Evolutionary conservation across 2,329 filamentous ascomycete species (phyloP), one percentile per base, ranked within the genome.

Genomic region (Akanthomyces uredinophilus): DNA sequence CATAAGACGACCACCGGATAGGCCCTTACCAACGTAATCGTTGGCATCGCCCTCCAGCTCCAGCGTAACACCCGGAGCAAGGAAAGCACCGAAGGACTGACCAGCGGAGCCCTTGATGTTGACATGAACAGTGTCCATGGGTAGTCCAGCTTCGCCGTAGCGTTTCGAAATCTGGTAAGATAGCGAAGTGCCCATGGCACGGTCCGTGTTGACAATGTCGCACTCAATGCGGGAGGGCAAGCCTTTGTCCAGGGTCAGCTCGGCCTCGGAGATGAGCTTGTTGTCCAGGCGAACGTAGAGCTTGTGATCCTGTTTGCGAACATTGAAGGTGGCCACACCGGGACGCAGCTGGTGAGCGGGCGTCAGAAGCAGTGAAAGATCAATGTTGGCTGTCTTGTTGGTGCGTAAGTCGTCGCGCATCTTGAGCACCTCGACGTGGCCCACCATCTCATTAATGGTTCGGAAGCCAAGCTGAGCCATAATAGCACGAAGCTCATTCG

Each of bases 371-470:
- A 97, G 86, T 47, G 92, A 96, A 64, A 97, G 79, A 70, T 97
- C 94, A 68, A 97, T 92, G 76, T 96, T 96, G 75, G 90, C 85
- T 41, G 93, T 96, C 84, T 97, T 97, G 62, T 86, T 83, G 39
- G 89, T 95, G 65, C 91, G 87, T 46, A 97, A 83, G 70, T 97
- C 94, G 66, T 97, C 93, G 39, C 92, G 87, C 68, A 96, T 89
- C 77, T 87, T 90, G 56, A 98, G 82, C 44, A 89, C 84, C 75
- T 98, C 94, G 27, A 91, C 94, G 67, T 89, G 92, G 22, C 94
- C 94, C 70, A 98, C 91, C 94, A 97, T 97, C 76, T 98, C 94
- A 73, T 97, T 98, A 74, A 98, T 89, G 64, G 91, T 96, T 67
- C 94, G 88, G 85, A 96, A 92, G 68, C 94, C 94, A 70, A 97